A percentile compares a stretch with the other conserved stretches of the same genome.
phyloP scores from a whole-genome alignment of 2,329 filamentous ascomycete species.

The Stachybotrys elegans region DNA sequence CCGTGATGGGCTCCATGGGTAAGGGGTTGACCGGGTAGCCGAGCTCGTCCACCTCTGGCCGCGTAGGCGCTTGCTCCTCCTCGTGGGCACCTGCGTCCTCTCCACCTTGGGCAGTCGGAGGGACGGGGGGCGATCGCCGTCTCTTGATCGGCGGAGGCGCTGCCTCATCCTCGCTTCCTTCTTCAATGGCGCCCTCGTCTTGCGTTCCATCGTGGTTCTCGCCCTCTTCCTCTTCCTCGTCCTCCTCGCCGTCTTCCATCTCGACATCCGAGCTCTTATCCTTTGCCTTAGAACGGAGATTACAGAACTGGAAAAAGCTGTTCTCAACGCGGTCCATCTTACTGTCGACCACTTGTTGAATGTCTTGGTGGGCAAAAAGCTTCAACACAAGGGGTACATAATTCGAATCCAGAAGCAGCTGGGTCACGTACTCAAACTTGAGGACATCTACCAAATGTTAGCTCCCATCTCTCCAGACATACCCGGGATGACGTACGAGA shows the following conservation, averaged over 20 bases:
- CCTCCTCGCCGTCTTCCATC: conserved; percentile 13
- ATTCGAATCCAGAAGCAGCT: conserved; percentile 89
- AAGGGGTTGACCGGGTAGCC: conserved; percentile 71
- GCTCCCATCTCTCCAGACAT: not conserved
- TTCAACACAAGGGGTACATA: conserved; percentile 91
- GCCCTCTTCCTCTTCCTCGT: conserved; percentile 25
- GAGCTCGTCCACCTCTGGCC: conserved; percentile 75
- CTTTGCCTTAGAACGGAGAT: conserved; percentile 53
- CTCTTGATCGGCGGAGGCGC: conserved; percentile 76
- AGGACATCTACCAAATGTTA: conserved; percentile 62
- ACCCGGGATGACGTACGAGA: conserved; percentile 60
- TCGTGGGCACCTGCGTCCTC: conserved; percentile 22
- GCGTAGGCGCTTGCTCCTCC: conserved; percentile 28
- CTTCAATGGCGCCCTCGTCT: conserved; percentile 24
- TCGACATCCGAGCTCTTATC: conserved; percentile 22
- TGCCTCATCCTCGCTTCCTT: conserved; percentile 69
- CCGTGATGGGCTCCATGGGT: conserved; percentile 73
- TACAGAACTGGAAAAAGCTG: conserved; percentile 91
- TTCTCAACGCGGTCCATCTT: conserved; percentile 77
- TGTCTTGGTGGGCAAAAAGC: conserved; percentile 88
- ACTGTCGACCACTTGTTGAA: conserved; percentile 84
- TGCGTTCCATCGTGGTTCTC: conserved; percentile 25
- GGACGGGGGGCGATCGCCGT: conserved; percentile 40
- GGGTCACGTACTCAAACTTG: conserved; percentile 93
- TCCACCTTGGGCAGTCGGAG: conserved; percentile 18